phyloP scores from a whole-genome alignment of 768 basidiomycete species.

The Boletellus ananas region DNA sequence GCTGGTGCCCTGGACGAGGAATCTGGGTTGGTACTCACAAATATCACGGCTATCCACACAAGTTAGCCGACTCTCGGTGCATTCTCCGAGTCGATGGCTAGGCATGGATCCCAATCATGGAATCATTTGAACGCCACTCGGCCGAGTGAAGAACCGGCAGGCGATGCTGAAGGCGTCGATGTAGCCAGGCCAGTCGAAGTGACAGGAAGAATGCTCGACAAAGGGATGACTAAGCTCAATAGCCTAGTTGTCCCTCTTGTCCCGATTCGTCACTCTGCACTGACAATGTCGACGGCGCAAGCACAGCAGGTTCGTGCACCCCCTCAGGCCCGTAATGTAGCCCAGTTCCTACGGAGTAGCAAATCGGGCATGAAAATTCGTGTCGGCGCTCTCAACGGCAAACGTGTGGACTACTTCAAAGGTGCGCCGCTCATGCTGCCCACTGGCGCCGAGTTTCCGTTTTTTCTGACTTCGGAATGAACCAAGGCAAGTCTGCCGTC shows the following conservation, averaged over 20 bases:
- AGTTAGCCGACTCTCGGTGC: too few relatives aligned
- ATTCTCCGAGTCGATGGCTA: too few relatives aligned
- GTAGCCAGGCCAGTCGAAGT: too few relatives aligned
- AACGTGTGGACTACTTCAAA: slow-evolving; percentile 97
- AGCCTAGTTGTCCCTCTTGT: background rate
- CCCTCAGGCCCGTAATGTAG: slow-evolving; percentile 74
- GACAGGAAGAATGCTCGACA: too few relatives aligned
- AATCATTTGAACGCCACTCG: too few relatives aligned
- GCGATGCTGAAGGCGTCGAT: too few relatives aligned
- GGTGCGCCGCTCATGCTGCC: slow-evolving; percentile 47
- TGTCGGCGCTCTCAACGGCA: slow-evolving; percentile 88
- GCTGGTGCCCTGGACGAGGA: too few relatives aligned
- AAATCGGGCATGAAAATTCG: slow-evolving; percentile 85
- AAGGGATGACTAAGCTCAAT: background rate
- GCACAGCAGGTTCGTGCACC: slow-evolving; percentile 74
- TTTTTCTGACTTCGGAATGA: background rate
- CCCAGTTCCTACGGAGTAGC: slow-evolving; percentile 82
- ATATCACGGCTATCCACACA: too few relatives aligned
- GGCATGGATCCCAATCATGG: too few relatives aligned
- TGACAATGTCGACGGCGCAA: slow-evolving; percentile 46
- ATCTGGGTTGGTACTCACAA: too few relatives aligned
- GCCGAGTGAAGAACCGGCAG: too few relatives aligned
- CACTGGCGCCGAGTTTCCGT: background rate
- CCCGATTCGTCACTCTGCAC: background rate
- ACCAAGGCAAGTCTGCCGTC: slow-evolving; percentile 83